These are phyloP conservation scores for Royoungia palumana DNA, from an alignment of 768 basidiomycete species.

Conservation along the genomic window DNA sequence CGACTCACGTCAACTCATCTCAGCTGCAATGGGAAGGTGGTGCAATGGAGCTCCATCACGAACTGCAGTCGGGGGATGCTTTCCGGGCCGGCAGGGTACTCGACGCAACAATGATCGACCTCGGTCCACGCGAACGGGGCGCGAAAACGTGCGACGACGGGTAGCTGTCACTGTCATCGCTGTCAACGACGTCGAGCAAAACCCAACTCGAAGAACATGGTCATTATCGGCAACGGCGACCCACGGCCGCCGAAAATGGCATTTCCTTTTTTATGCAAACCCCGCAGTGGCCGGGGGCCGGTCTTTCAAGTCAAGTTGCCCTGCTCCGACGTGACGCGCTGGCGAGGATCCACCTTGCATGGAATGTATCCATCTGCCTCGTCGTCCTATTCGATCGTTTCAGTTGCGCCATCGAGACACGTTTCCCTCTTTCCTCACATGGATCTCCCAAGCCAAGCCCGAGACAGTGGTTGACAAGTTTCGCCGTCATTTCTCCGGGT, in stretches of 20 bases:
- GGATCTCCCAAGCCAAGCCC: not conserved
- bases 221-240: too few species aligned
- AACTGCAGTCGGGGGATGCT: not conserved
- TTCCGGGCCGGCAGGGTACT: too few species aligned
- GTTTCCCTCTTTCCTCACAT: not conserved
- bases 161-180: not conserved
- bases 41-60: not conserved
- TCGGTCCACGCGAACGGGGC: too few species aligned
- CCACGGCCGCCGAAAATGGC: not conserved
- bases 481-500: not conserved
- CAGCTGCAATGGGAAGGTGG: not conserved
- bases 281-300: slow-evolving; percentile 11
- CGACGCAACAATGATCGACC: too few species aligned
- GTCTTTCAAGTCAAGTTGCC: too few species aligned
- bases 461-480: not conserved
- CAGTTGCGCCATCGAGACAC: not conserved
- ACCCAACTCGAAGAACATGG: not conserved
- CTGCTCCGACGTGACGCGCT: too few species aligned
- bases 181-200: not conserved
- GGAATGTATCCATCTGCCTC: not conserved
- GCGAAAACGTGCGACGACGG: too few species aligned
- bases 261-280: not conserved
- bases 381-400: not conserved
- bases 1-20: not conserved
- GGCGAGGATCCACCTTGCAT: too few species aligned